Evolutionary conservation across 257 asterid genomes (phyloP), one percentile per base, ranked within the genome.

Genomic region (Lycium ferocissimum): DNA sequence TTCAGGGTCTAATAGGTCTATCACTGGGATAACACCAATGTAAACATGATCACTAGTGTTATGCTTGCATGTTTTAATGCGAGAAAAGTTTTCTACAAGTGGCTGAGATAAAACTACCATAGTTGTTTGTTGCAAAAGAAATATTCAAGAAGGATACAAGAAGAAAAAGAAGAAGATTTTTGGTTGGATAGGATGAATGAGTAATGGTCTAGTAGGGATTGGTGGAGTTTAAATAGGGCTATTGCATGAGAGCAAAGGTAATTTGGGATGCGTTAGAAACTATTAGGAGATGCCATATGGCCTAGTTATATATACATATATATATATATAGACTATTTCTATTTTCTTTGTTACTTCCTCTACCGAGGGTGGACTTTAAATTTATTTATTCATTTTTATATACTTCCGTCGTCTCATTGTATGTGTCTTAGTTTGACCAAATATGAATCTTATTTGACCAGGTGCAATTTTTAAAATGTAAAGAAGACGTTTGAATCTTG

Each of bases 41-140:
- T 18, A 12, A 47, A 65, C 78, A 59, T 14, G 59, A 43, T 51
- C 84, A 57, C 18, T 10, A 17, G 85, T 47, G 13, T 20, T 79
- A 75, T 22, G 63, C 51, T 83, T 86, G 82, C 88, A 66, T 66
- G 88, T 67, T 26, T 67, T 76, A 17, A 83, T 57, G 18, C 15
- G 54, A 47, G 88, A 51, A 35, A 76, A n/a, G 0, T 45, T 78
- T 9, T 78, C 86, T 38, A 54, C 54, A 66, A 78, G 49, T 78
- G 86, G 81, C 38, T 83, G 88, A 33, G 88, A 53, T 72, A 79
- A 53, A 33, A 86, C 84, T 72, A 86, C 86, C 88, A 86, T 86
- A 11, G 86, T 57, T 86, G 45, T 6, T 40, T 0, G 14, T 49
- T 9, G 56, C 13, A 49, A 49, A 8, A 9, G 9, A 49, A 49